A percentile compares a stretch with the other conserved stretches of the same genome.
Evolutionary conservation across 345 rosid species (phyloP).

Genomic region (Lenwebbia sp.): DNA sequence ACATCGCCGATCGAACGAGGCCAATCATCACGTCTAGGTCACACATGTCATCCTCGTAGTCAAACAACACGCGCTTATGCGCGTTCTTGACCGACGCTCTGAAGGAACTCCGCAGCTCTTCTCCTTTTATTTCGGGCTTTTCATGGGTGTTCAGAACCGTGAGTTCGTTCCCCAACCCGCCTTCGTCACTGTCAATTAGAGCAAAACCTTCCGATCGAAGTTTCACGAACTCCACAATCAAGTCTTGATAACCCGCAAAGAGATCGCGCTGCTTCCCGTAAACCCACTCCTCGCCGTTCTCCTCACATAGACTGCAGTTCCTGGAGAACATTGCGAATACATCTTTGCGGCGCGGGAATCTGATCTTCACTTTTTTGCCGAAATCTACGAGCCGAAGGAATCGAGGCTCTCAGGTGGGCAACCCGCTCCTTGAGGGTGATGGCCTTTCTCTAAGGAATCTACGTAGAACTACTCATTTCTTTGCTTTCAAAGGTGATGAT

Average conservation of each 20-base stretch:
- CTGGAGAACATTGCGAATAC: background rate
- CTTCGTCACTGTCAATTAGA: too few species aligned
- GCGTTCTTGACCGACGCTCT: background rate
- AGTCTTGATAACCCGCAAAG: background rate
- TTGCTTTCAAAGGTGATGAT: background rate
- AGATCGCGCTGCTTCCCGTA: background rate
- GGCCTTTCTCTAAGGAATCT: background rate
- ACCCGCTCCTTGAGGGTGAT: background rate
- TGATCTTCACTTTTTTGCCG: background rate
- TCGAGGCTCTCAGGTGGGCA: background rate
- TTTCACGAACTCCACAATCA: background rate
- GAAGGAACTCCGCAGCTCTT: background rate
- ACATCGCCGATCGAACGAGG: background rate
- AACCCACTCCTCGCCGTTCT: background rate
- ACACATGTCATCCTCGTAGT: background rate
- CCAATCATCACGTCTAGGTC: background rate
- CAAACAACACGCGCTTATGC: background rate
- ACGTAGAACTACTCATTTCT: background rate
- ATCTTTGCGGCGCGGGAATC: background rate
- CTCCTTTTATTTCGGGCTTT: background rate
- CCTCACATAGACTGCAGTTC: background rate
- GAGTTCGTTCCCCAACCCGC: background rate
- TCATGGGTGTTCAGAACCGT: background rate
- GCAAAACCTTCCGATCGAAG: background rate
- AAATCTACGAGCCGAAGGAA: background rate